phyloP scores from a whole-genome alignment of 2,329 filamentous ascomycete species.

The Fusarium bulbicola region DNA sequence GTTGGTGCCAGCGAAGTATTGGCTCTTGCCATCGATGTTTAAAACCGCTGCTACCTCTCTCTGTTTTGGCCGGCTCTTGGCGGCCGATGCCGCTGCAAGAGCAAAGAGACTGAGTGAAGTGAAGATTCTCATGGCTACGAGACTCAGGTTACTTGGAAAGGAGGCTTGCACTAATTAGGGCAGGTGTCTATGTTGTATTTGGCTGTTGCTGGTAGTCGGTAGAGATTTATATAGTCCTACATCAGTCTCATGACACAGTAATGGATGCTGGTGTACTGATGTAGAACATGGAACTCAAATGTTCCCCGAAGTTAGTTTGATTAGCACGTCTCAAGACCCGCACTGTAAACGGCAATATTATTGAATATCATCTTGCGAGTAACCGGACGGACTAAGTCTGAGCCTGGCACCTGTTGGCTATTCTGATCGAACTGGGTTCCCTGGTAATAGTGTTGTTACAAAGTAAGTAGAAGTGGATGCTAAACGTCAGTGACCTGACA shows the following conservation, averaged over 20 bases:
- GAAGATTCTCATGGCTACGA: not conserved
- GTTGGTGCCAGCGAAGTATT: constrained; percentile 1
- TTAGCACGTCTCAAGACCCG: not conserved
- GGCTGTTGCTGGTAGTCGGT: too few relatives aligned
- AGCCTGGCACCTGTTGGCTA: too few relatives aligned
- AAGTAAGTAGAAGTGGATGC: not conserved
- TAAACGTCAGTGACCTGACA: not conserved
- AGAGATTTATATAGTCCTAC: not conserved
- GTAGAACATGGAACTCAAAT: not conserved
- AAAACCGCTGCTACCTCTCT: not conserved
- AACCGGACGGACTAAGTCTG: too few relatives aligned
- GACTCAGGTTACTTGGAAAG: not conserved
- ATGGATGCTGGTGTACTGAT: not conserved
- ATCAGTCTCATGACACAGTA: not conserved
- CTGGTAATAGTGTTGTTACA: not conserved
- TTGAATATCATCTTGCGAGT: not conserved
- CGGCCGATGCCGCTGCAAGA: not conserved
- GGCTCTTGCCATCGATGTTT: not conserved
- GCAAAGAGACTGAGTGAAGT: not conserved
- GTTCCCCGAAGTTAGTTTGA: not conserved
- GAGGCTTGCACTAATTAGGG: not conserved
- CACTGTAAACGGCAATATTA: not conserved
- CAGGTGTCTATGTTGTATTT: too few relatives aligned
- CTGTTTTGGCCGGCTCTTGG: not conserved
- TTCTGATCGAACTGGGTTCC: not conserved